A percentile compares a stretch with the other conserved stretches of the same genome.
Evolutionary conservation across 1,139 yeast species (phyloP).

Genomic region (Suhomyces coccinellae): DNA sequence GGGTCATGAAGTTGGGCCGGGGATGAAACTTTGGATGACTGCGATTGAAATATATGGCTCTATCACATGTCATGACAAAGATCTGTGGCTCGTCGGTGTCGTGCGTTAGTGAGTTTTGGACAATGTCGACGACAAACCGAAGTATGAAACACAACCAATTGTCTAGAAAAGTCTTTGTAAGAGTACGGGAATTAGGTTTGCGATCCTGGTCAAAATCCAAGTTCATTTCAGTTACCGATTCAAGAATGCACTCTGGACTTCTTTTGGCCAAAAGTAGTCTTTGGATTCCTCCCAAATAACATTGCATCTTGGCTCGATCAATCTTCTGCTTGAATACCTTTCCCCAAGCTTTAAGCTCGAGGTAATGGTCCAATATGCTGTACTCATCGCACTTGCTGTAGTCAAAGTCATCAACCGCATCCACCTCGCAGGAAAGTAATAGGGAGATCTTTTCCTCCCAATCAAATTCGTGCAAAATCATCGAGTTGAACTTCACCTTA

Average conservation of each 20-base stretch:
- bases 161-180: background rate
- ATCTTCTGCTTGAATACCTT: background rate
- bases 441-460: background rate
- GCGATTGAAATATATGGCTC: background rate
- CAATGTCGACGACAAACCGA: background rate
- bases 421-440: constrained; percentile 8
- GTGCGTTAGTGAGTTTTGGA: too few species aligned
- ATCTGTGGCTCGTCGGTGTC: background rate
- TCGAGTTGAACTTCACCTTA: constrained; percentile 2
- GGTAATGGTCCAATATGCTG: constrained; percentile 6
- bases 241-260: background rate
- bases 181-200: background rate
- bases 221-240: background rate
- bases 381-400: constrained; percentile 1
- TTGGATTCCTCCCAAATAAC: constrained; percentile 8
- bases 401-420: constrained; percentile 7
- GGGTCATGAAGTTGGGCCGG: background rate
- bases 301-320: constrained; percentile 3
- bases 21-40: background rate
- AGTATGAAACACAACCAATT: constrained; percentile 6
- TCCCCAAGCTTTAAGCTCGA: constrained; percentile 9
- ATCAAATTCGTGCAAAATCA: constrained; percentile 4
- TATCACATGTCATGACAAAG: background rate
- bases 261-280: constrained; percentile 4
- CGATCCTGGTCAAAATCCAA: background rate